Evolutionary conservation across 1,139 yeast species (phyloP).

Genomic region (Magnusiomyces fungicola): DNA sequence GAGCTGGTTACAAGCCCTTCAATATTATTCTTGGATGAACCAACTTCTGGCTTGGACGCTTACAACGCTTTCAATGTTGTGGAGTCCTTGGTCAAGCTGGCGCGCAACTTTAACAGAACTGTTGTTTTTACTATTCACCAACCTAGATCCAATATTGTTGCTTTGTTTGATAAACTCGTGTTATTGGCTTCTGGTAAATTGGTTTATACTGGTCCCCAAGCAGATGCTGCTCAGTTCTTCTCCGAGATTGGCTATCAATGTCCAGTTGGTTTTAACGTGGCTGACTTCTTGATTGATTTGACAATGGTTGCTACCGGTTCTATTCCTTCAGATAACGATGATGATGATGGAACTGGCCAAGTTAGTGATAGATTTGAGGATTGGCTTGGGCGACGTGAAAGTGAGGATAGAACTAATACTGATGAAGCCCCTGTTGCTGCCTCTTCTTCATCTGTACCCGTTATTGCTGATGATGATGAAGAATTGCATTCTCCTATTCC

Average conservation of each 20-base stretch:
- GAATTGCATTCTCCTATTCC: slow-evolving; percentile 34
- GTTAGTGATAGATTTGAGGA: slow-evolving; percentile 10
- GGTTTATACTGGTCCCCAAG: slow-evolving; percentile 65
- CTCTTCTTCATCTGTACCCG: not conserved
- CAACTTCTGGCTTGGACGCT: slow-evolving; percentile 92
- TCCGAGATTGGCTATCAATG: slow-evolving; percentile 69
- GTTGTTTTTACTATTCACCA: slow-evolving; percentile 92
- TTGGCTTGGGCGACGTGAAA: slow-evolving; percentile 5
- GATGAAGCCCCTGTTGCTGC: not conserved
- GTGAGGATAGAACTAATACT: slow-evolving; percentile 1
- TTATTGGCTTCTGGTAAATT: slow-evolving; percentile 78
- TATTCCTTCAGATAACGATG: slow-evolving; percentile 15
- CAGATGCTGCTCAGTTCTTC: slow-evolving; percentile 61
- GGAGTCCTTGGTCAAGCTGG: slow-evolving; percentile 73
- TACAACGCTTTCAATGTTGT: slow-evolving; percentile 88
- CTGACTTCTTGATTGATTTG: slow-evolving; percentile 85
- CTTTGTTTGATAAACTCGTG: slow-evolving; percentile 75
- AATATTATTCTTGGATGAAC: slow-evolving; percentile 71
- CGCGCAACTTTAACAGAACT: slow-evolving; percentile 76
- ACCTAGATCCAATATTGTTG: slow-evolving; percentile 94
- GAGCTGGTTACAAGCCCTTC: slow-evolving; percentile 69
- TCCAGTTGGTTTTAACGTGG: slow-evolving; percentile 86
- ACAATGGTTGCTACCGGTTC: slow-evolving; percentile 52
- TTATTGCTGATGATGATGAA: slow-evolving; percentile 32
- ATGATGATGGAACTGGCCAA: slow-evolving; percentile 11